A percentile compares a stretch with the other conserved stretches of the same genome.
Evolutionary conservation across 2,329 filamentous ascomycete species (phyloP).

Genomic region (Drechmeria coniospora): DNA sequence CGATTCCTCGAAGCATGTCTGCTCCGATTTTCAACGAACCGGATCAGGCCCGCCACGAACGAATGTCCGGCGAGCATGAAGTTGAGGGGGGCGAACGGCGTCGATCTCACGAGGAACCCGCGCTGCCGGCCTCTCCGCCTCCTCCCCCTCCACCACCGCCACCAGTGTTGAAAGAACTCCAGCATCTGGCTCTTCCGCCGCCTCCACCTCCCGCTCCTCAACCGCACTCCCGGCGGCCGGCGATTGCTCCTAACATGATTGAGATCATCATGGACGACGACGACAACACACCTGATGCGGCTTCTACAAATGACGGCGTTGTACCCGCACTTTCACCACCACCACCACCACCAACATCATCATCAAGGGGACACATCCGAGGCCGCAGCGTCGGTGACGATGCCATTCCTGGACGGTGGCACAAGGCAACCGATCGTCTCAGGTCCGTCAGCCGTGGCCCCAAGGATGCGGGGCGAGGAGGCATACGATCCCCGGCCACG

Average conservation of each 20-base stretch:
- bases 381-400: conserved; percentile 40
- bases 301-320: conserved; percentile 24
- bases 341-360: conserved; percentile 29
- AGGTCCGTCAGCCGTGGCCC: conserved; percentile 42
- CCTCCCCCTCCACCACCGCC: conserved; percentile 33
- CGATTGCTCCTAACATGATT: conserved; percentile 39
- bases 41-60: conserved; percentile 11
- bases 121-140: conserved; percentile 34
- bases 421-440: conserved; percentile 43
- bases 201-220: conserved; percentile 47
- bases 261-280: conserved; percentile 53
- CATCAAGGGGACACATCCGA: conserved; percentile 33
- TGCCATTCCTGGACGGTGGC: conserved; percentile 36
- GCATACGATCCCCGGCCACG: conserved; percentile 12
- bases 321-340: conserved; percentile 31
- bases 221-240: conserved; percentile 25
- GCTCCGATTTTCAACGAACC: conserved; percentile 32
- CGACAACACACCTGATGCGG: conserved; percentile 17
- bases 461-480: conserved; percentile 20
- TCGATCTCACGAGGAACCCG: conserved; percentile 33
- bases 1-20: conserved; percentile 46
- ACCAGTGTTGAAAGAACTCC: conserved; percentile 44
- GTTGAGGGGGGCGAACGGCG: conserved; percentile 24
- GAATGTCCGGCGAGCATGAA: conserved; percentile 21
- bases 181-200: conserved; percentile 44